These are phyloP conservation scores for Mesembryanthemum crystallinum DNA, from an alignment of 148 eudicot species.

Conservation along the genomic window DNA sequence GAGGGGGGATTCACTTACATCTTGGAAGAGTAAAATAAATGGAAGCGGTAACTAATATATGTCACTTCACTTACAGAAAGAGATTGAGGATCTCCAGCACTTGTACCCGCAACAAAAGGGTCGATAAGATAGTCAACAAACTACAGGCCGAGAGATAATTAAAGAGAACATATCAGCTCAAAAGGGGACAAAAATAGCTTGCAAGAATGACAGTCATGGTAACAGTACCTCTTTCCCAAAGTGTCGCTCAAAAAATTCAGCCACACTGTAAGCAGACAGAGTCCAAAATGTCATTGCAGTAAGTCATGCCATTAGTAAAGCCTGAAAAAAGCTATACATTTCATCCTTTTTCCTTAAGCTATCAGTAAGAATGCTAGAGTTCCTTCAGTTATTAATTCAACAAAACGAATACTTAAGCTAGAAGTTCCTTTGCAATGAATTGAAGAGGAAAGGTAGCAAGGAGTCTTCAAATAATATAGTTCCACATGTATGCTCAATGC, in stretches of 20 bases:
- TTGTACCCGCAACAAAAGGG: constrained; percentile 91
- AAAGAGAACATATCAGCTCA: background rate
- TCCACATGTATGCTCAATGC: background rate
- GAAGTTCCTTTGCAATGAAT: background rate
- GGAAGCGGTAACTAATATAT: constrained; percentile 13
- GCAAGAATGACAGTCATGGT: background rate
- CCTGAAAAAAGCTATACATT: background rate
- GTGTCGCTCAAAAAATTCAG: constrained; percentile 86
- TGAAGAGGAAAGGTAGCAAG: background rate
- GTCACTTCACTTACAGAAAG: constrained; percentile 67
- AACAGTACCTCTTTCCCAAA: constrained; percentile 83
- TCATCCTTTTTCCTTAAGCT: background rate
- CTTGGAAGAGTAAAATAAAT: background rate
- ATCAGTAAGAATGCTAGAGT: background rate
- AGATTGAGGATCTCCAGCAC: constrained; percentile 90
- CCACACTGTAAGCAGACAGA: constrained; percentile 58
- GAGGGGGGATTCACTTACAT: background rate
- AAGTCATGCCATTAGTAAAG: background rate
- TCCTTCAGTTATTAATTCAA: background rate
- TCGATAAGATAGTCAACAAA: constrained; percentile 92
- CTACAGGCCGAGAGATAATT: constrained; percentile 24
- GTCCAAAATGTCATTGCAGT: constrained; percentile 12
- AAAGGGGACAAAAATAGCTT: background rate
- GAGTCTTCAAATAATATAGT: background rate
- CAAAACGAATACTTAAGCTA: background rate